A percentile compares a stretch with the other conserved stretches of the same genome.
Conservation (phyloP, 148 eudicot species). For the Mesembryanthemum crystallinum region DNA sequence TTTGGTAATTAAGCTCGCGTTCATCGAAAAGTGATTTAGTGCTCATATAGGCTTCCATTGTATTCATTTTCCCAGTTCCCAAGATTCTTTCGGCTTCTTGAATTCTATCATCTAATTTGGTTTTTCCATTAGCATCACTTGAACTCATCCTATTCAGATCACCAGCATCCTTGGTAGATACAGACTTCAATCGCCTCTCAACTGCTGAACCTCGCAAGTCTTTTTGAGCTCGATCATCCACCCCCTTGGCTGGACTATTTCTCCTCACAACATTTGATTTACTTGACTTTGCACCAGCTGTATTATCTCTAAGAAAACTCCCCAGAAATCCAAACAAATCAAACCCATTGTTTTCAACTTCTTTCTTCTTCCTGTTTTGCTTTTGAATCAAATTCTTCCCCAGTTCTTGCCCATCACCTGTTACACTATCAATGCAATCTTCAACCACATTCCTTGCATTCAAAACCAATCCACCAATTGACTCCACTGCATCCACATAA, state of each 20-base stretch:
- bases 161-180: conserved; percentile 13
- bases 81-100: conserved; percentile 27
- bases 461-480: conserved; percentile 33
- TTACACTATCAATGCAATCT: conserved; percentile 33
- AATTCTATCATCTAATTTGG: conserved; percentile 14
- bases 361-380: conserved; percentile 43
- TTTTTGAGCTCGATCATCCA: conserved; percentile 21
- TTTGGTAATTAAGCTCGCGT: conserved; percentile 29
- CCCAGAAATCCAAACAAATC: conserved; percentile 42
- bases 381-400: conserved; percentile 40
- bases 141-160: conserved; percentile 15
- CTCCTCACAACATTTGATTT: conserved; percentile 40
- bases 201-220: conserved; percentile 27
- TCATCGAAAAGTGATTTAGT: conserved; percentile 28
- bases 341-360: conserved; percentile 36
- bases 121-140: conserved; percentile 19
- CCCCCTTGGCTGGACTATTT: conserved; percentile 30
- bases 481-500: conserved; percentile 49
- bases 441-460: conserved; percentile 55
- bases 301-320: conserved; percentile 34
- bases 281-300: conserved; percentile 32
- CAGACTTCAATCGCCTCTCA: conserved; percentile 29
- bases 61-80: conserved; percentile 27
- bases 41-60: conserved; percentile 25
- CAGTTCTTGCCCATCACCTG: conserved; percentile 36